phyloP scores from a whole-genome alignment of 1,284 basidiomycete genomes.

The Cystobasidium slooffiae region DNA sequence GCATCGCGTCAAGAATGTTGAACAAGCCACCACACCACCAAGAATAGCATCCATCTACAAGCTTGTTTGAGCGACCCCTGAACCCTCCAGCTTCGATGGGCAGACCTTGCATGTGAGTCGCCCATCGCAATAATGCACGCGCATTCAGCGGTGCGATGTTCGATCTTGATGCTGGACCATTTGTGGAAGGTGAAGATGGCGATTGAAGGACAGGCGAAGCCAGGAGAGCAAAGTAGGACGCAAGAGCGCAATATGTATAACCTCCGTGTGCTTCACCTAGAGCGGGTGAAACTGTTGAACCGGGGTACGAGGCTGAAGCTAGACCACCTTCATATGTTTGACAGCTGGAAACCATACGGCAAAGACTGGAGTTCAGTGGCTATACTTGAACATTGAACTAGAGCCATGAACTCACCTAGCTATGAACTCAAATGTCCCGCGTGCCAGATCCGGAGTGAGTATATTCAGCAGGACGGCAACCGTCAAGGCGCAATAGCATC shows the following conservation, averaged over 20 bases:
- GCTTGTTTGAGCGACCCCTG: constrained; percentile 90
- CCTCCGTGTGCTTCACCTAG: constrained; percentile 97
- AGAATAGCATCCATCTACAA: constrained; percentile 97
- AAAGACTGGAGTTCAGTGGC: no score
- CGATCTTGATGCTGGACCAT: neutral
- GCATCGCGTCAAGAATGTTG: constrained; percentile 70
- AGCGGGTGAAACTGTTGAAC: constrained; percentile 59
- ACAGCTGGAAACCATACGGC: constrained; percentile 67
- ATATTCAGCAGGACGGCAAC: constrained; percentile 76
- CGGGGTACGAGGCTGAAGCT: constrained; percentile 77
- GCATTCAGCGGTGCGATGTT: constrained; percentile 64
- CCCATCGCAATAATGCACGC: constrained; percentile 75
- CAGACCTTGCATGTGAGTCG: constrained; percentile 80
- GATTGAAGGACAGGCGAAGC: constrained; percentile 52
- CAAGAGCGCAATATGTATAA: constrained; percentile 90
- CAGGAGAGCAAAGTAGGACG: constrained; percentile 77
- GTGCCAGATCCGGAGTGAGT: constrained; percentile 82
- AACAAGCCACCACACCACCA: constrained; percentile 99
- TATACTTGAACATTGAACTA: no score
- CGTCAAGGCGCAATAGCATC: constrained; percentile 74
- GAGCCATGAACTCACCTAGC: no score
- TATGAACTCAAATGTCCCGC: constrained; percentile 61
- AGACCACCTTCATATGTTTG: constrained; percentile 99
- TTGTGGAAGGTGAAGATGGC: neutral
- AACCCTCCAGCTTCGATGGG: constrained; percentile 89